Evolutionary conservation across 805 yeast genomes (phyloP), one percentile per base, ranked within the genome.

Genomic region (Pichia thaimueangensis): DNA sequence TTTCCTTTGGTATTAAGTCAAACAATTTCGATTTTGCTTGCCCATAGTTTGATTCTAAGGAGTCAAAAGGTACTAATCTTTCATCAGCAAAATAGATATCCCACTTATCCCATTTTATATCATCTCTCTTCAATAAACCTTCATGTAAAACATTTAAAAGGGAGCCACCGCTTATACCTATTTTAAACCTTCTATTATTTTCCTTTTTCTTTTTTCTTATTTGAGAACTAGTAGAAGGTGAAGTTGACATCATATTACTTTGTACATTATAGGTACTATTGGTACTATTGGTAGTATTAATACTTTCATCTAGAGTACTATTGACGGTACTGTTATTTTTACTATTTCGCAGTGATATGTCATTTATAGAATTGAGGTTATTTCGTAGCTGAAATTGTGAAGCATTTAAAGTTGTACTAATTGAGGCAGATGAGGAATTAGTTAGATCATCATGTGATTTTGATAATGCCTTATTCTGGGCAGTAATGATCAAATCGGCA

Each of bases 81-180:
- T 91, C 97, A 64, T 91, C 97, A 6, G 96, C 96, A 67, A 91
- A 89, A 63, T 87, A 91, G 38, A 91, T 77, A 62, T 91, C 97
- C 97, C 97, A 91, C 58, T 80, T 82, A 35, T 78, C 81, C 97
- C 97, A 91, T 52, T 80, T 82, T 20, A 93, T 80, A 36, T 73
- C 74, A 41, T 66, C 64, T 55, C 95, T 72, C 30, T 76, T 72
- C 44, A 91, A 63, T 47, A 93, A 69, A 11, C 97, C 98, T 62
- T 91, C 89, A 42, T 85, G 77, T 39, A 93, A 70, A 32, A 91
- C 95, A 47, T 82, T 80, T 45, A 93, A 80, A 47, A 93, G 72
- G 3, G 96, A 87, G 28, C 98, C 98, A 45, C 97, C 98, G 39
- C 89, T 78, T 15, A 93, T 70, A 34, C 96, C 97, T 49, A 93